phyloP scores from a whole-genome alignment of 768 basidiomycete species.

The Lepiota venenata region DNA sequence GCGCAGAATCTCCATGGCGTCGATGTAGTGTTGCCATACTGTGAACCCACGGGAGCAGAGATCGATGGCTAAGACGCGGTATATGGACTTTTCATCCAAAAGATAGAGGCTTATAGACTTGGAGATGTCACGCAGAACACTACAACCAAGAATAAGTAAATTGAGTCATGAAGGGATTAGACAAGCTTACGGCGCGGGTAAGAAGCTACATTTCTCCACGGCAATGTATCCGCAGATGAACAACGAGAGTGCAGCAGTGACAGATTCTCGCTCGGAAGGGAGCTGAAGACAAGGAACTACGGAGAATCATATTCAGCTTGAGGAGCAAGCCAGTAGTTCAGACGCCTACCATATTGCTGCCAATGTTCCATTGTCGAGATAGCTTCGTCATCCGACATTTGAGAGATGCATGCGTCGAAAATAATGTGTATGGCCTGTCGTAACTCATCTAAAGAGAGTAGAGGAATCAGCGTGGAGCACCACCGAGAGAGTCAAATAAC shows the following conservation, averaged over 20 bases:
- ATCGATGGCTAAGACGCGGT: conserved; percentile 79
- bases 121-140: conserved; percentile 79
- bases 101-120: conserved; percentile 79
- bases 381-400: conserved; percentile 67
- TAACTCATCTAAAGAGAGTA: conserved; percentile 52
- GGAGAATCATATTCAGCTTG: neutral
- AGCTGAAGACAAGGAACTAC: conserved; percentile 64
- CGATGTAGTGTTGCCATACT: conserved; percentile 93
- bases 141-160: conserved; percentile 23
- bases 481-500: conserved; percentile 14
- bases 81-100: conserved; percentile 63
- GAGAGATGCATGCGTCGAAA: conserved; percentile 72
- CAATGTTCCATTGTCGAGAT: conserved; percentile 54
- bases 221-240: conserved; percentile 84
- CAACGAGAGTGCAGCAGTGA: conserved; percentile 63
- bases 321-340: neutral
- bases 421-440: conserved; percentile 73
- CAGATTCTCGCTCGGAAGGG: conserved; percentile 54
- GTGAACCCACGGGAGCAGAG: conserved; percentile 88
- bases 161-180: neutral
- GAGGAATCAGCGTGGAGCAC: neutral
- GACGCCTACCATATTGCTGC: conserved; percentile 57
- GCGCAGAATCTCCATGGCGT: conserved; percentile 85
- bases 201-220: conserved; percentile 70
- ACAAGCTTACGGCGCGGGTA: conserved; percentile 61